Conservation (phyloP, 495 filamentous ascomycete species). For the Haplographium delicatum region DNA sequence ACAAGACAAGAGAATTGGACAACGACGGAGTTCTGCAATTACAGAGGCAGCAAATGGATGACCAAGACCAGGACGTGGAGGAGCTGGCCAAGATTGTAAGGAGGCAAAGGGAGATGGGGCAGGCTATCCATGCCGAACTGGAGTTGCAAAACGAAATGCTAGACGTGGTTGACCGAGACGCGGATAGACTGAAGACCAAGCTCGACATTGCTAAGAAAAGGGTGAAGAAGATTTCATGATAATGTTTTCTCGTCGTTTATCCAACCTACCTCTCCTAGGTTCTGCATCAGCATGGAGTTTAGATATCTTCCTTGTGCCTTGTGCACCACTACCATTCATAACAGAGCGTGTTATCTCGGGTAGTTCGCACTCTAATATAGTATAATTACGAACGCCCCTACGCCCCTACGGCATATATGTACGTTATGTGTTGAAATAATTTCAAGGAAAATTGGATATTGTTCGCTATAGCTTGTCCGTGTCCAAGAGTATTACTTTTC, state of each 20-base stretch:
- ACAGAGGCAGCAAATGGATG: constrained; percentile 74
- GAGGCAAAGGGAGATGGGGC: constrained; percentile 79
- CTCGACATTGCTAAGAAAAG: constrained; percentile 77
- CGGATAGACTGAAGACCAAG: constrained; percentile 67
- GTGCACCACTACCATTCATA: too few species aligned
- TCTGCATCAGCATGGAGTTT: background rate
- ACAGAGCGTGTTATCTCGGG: too few species aligned
- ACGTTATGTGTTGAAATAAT: too few species aligned
- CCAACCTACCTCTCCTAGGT: too few species aligned
- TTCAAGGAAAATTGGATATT: too few species aligned
- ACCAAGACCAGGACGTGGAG: constrained; percentile 80
- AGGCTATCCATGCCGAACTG: constrained; percentile 80
- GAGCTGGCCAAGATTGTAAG: constrained; percentile 70
- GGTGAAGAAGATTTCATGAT: constrained; percentile 57
- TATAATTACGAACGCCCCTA: too few species aligned
- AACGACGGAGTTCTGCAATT: constrained; percentile 85
- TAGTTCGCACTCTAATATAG: too few species aligned
- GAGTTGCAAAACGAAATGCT: constrained; percentile 80
- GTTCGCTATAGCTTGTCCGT: too few species aligned
- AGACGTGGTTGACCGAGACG: constrained; percentile 68
- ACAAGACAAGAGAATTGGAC: constrained; percentile 80
- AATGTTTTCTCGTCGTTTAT: background rate
- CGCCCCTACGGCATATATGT: too few species aligned
- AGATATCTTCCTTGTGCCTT: too few species aligned
- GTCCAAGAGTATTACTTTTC: too few species aligned